These are phyloP conservation scores for Aristolochia californica DNA, from an alignment of 164 flowering plant species.

Conservation along the genomic window DNA sequence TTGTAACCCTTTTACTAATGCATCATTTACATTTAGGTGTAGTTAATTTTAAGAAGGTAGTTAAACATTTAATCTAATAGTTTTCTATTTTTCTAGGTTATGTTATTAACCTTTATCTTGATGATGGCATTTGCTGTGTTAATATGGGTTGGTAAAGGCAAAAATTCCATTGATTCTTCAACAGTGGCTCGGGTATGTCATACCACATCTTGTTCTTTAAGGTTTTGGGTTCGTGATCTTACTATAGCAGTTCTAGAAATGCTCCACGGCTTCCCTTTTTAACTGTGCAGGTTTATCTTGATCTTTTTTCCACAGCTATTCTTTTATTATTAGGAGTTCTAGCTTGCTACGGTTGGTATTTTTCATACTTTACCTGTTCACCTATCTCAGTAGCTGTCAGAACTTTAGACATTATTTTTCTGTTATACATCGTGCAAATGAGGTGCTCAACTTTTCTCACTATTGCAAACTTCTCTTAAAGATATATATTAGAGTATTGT, in stretches of 20 bases:
- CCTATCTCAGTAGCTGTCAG: no score
- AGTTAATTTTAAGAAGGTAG: background rate
- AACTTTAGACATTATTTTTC: no score
- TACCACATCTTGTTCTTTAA: background rate
- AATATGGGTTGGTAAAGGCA: conserved; percentile 73
- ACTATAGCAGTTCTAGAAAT: background rate
- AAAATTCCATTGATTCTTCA: conserved; percentile 53
- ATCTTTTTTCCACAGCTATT: conserved; percentile 38
- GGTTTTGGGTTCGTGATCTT: background rate
- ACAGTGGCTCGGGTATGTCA: conserved; percentile 61
- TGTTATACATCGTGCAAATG: no score
- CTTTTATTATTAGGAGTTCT: conserved; percentile 65
- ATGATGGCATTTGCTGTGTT: conserved; percentile 65
- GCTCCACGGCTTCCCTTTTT: conserved; percentile 3
- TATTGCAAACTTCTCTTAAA: no score
- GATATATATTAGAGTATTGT: no score
- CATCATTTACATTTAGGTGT: background rate
- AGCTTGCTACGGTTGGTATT: conserved; percentile 61
- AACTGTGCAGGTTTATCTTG: conserved; percentile 67
- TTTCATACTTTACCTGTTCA: background rate
- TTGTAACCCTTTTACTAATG: no score
- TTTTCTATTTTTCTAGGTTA: conserved; percentile 36
- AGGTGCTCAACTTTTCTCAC: no score
- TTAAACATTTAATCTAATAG: background rate
- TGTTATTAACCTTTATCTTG: conserved; percentile 32